Percentiles rank a stretch among this genome's conserved stretches.
phyloP scores from a whole-genome alignment of 2,329 filamentous ascomycete species.

The Tolypocladium ovalisporum region DNA sequence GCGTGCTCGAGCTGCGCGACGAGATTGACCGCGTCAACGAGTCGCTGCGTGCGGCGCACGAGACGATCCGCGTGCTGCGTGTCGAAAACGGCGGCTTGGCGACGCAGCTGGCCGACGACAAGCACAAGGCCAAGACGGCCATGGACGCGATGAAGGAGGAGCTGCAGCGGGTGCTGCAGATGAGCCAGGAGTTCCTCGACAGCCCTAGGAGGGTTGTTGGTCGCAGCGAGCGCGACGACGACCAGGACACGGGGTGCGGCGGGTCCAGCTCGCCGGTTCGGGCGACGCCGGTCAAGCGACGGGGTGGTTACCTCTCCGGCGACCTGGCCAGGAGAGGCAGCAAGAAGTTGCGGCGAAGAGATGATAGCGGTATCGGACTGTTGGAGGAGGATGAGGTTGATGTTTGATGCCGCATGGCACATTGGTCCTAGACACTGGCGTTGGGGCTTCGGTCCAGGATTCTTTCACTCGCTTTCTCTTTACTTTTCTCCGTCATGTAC shows the following conservation, averaged over 20 bases:
- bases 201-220: background rate
- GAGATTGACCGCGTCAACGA: conserved; percentile 38
- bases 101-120: conserved; percentile 24
- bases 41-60: conserved; percentile 34
- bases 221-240: background rate
- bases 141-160: conserved; percentile 41
- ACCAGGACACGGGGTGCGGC: background rate
- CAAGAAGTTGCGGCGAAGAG: conserved; percentile 31
- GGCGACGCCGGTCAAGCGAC: background rate
- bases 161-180: conserved; percentile 34
- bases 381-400: conserved; percentile 41
- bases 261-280: background rate
- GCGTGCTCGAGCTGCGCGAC: conserved; percentile 33
- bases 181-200: conserved; percentile 32
- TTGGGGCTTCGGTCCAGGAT: background rate
- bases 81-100: conserved; percentile 33
- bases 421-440: background rate
- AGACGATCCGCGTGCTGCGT: conserved; percentile 31
- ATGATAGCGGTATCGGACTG: conserved; percentile 45
- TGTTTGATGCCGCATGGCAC: conserved; percentile 8
- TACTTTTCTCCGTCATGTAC: background rate
- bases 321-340: conserved; percentile 19
- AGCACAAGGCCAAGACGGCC: conserved; percentile 27
- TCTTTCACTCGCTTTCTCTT: background rate
- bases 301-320: conserved; percentile 12